A percentile compares a stretch with the other conserved stretches of the same genome.
Evolutionary conservation across 2,329 filamentous ascomycete genomes (phyloP).

Genomic region (Xenosphaeropsis pyriputrescens): DNA sequence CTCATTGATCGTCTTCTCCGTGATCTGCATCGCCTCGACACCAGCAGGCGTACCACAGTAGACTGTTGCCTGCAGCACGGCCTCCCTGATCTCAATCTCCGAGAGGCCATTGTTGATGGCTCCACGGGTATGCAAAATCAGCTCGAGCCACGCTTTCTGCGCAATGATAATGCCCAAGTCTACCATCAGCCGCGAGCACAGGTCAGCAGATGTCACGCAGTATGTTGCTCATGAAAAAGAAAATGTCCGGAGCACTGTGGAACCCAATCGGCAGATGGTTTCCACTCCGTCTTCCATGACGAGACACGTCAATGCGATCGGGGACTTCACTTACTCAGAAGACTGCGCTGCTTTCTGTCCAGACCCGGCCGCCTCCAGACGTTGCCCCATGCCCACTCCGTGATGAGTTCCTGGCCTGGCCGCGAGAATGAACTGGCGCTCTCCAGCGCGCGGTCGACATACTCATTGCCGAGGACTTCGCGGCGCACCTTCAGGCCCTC

Average conservation of each 20-base stretch:
- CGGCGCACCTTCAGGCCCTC: background rate
- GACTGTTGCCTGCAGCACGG: slow-evolving; percentile 5
- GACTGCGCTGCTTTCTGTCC: background rate
- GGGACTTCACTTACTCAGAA: too few species aligned
- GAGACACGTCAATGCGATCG: too few species aligned
- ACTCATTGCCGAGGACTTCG: background rate
- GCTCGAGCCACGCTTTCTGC: background rate
- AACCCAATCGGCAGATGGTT: too few species aligned
- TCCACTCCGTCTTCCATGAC: too few species aligned
- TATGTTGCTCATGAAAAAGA: too few species aligned
- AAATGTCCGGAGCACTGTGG: too few species aligned
- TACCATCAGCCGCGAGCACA: too few species aligned
- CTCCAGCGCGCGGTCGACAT: background rate
- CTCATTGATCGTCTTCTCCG: too few species aligned
- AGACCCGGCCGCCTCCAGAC: background rate
- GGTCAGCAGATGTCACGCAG: too few species aligned
- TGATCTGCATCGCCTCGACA: too few species aligned
- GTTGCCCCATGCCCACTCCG: background rate
- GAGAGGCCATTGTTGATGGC: background rate
- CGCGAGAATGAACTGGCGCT: background rate
- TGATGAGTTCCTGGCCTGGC: background rate
- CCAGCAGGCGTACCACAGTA: too few species aligned
- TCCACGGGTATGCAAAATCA: background rate
- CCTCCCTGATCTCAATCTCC: background rate
- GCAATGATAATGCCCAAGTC: background rate